These are phyloP conservation scores for Candida gorgasii DNA, from an alignment of 805 yeast genomes.

Conservation along the genomic window DNA sequence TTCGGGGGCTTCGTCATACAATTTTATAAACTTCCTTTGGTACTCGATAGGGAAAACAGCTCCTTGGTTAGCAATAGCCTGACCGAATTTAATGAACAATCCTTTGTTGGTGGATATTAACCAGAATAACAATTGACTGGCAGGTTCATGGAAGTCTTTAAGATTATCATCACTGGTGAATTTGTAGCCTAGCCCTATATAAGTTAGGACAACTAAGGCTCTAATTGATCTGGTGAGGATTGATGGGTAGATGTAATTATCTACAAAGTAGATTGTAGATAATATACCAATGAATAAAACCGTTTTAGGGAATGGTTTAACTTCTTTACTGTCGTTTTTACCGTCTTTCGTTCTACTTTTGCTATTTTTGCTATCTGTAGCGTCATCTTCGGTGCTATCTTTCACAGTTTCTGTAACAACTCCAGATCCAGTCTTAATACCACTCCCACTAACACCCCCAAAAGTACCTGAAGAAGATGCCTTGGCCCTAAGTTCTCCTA, in stretches of 20 bases:
- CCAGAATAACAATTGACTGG: constrained; percentile 43
- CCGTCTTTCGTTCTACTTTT: too few species aligned
- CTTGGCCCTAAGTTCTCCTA: too few species aligned
- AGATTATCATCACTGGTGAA: constrained; percentile 27
- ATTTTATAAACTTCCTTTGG: constrained; percentile 54
- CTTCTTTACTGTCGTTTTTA: too few species aligned
- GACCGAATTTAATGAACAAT: constrained; percentile 75
- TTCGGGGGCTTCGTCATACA: constrained; percentile 70
- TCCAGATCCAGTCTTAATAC: too few species aligned
- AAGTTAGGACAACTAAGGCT: constrained; percentile 47
- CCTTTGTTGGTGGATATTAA: constrained; percentile 38
- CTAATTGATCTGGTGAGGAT: constrained; percentile 52
- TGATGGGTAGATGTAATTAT: constrained; percentile 36
- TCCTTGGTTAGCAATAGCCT: constrained; percentile 77
- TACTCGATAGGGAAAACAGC: constrained; percentile 63
- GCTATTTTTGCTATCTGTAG: too few species aligned
- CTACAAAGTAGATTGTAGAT: constrained; percentile 6
- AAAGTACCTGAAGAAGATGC: too few species aligned
- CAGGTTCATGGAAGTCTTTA: constrained; percentile 48
- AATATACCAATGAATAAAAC: background rate
- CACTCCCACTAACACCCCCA: too few species aligned
- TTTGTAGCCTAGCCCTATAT: constrained; percentile 61
- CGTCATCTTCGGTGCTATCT: too few species aligned
- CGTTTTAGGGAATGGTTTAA: constrained; percentile 2
- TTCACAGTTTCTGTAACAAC: too few species aligned